Evolutionary conservation across 805 yeast species (phyloP).

Genomic region (Metschnikowia kofuensis): DNA sequence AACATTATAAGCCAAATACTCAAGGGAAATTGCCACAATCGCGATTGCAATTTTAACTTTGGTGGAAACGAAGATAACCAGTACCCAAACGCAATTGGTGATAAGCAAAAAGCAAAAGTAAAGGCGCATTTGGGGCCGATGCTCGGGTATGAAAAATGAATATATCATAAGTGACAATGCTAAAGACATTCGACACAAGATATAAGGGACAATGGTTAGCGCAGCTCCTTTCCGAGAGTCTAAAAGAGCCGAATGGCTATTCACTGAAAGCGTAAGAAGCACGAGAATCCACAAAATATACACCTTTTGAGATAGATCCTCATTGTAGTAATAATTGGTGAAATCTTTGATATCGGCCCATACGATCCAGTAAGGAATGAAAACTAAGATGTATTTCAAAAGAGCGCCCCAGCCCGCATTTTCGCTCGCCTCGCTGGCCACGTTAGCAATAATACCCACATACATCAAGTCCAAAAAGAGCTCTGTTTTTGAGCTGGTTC

Average conservation of each 20-base stretch:
- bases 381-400: slow-evolving; percentile 47
- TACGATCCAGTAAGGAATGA: slow-evolving; percentile 58
- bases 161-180: slow-evolving; percentile 34
- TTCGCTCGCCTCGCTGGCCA: slow-evolving; percentile 53
- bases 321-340: slow-evolving; percentile 60
- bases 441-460: slow-evolving; percentile 60
- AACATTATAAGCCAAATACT: slow-evolving; percentile 34
- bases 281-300: slow-evolving; percentile 53
- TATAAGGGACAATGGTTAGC: slow-evolving; percentile 45
- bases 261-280: slow-evolving; percentile 49
- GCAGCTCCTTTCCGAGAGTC: slow-evolving; percentile 40
- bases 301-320: slow-evolving; percentile 53
- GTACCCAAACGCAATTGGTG: slow-evolving; percentile 46
- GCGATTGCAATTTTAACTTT: slow-evolving; percentile 47
- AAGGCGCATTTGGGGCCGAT: slow-evolving; percentile 47
- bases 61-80: slow-evolving; percentile 48
- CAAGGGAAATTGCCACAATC: slow-evolving; percentile 39
- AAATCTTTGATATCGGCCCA: slow-evolving; percentile 66
- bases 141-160: slow-evolving; percentile 47
- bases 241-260: slow-evolving; percentile 39
- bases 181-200: slow-evolving; percentile 44
- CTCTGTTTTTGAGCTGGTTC: slow-evolving; percentile 51
- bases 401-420: slow-evolving; percentile 47
- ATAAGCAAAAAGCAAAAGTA: slow-evolving; percentile 31
- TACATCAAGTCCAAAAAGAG: slow-evolving; percentile 61